These are phyloP conservation scores for Tuber borchii DNA, from an alignment of 495 filamentous ascomycete genomes.

Conservation along the genomic window DNA sequence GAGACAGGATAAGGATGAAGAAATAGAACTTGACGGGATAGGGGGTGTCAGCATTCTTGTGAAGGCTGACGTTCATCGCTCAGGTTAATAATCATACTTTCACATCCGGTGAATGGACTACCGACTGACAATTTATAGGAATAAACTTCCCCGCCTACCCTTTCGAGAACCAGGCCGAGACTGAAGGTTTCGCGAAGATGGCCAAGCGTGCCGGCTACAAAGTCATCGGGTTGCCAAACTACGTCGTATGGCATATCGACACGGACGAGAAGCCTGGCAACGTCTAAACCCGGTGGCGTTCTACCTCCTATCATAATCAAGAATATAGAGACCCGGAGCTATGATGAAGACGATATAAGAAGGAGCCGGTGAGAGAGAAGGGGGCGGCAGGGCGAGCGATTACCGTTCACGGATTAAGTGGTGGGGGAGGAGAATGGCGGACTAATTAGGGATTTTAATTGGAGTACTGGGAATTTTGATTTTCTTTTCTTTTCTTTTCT, in stretches of 20 bases:
- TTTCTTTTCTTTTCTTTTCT: conserved; percentile 15
- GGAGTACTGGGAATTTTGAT: conserved; percentile 26
- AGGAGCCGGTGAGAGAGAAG: conserved; percentile 7
- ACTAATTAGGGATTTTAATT: conserved; percentile 7
- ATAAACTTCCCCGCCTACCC: conserved; percentile 97
- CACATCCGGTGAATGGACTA: neutral
- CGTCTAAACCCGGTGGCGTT: conserved; percentile 14
- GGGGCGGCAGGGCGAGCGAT: conserved; percentile 26
- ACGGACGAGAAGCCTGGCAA: conserved; percentile 97
- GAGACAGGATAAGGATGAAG: conserved; percentile 80
- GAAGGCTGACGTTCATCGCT: conserved; percentile 93
- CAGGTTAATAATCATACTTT: conserved; percentile 53
- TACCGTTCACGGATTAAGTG: conserved; percentile 21
- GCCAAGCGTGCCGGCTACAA: conserved; percentile 93
- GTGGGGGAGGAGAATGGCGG: neutral
- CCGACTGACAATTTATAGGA: conserved; percentile 49
- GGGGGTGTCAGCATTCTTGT: conserved; percentile 96
- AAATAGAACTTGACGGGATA: conserved; percentile 88
- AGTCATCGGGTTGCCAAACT: conserved; percentile 89
- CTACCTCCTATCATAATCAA: conserved; percentile 49
- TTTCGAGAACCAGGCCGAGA: conserved; percentile 98
- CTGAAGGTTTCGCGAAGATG: conserved; percentile 97
- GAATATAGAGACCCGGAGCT: conserved; percentile 40
- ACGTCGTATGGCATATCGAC: conserved; percentile 98
- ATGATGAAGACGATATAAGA: conserved; percentile 28